Percentiles rank a stretch among this genome's conserved stretches.
Conservation (phyloP, 768 basidiomycete genomes). For the Hebeloma cylindrosporum region DNA sequence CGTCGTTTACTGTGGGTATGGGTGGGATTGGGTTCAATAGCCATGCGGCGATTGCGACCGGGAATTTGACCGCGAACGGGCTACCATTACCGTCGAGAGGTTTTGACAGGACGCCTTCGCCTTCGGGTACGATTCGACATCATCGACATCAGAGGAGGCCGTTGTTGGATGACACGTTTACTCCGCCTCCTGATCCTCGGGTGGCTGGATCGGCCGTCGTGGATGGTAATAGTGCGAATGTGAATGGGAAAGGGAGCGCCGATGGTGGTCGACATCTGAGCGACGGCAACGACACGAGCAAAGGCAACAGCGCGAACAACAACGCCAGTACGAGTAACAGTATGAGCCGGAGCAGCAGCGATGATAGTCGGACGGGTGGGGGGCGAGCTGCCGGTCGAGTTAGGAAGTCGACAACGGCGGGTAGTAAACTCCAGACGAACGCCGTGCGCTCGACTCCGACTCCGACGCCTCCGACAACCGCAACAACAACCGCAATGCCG, state of each 20-base stretch:
- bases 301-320: background rate
- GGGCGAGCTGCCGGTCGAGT: too few relatives aligned
- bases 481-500: background rate
- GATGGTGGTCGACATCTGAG: background rate
- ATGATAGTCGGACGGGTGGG: too few relatives aligned
- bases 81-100: background rate
- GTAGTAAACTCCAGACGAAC: too few relatives aligned
- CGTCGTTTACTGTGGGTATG: slow-evolving; percentile 5
- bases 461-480: background rate
- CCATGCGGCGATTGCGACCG: background rate
- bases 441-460: background rate
- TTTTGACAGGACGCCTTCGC: slow-evolving; percentile 3
- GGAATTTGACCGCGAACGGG: background rate
- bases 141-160: background rate
- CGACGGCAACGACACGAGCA: background rate
- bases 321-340: background rate
- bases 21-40: slow-evolving; percentile 13
- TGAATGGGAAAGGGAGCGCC: background rate
- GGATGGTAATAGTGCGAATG: background rate
- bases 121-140: slow-evolving; percentile 14
- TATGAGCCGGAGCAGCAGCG: too few relatives aligned
- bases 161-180: background rate
- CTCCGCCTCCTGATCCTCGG: background rate
- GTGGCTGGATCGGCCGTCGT: background rate
- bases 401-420: too few relatives aligned